Base-by-base conservation (phyloP, 1,284 basidiomycete genomes). In the Agroathelia rolfsii region DNA sequence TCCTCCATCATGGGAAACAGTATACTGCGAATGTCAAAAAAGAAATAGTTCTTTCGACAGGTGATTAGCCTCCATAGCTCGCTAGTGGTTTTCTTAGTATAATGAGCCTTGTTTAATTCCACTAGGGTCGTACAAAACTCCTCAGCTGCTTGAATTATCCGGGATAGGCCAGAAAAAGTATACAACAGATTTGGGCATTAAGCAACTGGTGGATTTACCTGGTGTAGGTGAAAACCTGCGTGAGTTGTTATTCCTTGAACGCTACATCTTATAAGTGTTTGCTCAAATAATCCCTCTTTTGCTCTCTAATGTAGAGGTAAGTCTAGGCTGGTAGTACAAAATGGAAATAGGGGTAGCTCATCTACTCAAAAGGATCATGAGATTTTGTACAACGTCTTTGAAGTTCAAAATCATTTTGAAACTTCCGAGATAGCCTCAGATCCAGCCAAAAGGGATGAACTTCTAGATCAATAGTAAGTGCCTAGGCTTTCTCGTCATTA, bases 211-310 rank as follows among this genome's bases (percentile, higher is more conserved):
- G 9, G 44, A 56, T 25, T 43, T 60, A 3, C 55, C 59, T 4
- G 49, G 49, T 6, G 58, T 62, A 8, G 59, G 59, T 2, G 47
- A 53, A 22, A 59, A 60, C 28, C 39, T 58, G 3, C 41, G 8
- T 18, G 16, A 29, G n/a, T n/a, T n/a, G n/a, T n/a, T n/a, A n/a
- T n/a, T n/a, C n/a, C n/a, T n/a, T n/a, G n/a, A n/a, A n/a, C n/a
- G n/a, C n/a, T n/a, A n/a, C n/a, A n/a, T n/a, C n/a, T n/a, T n/a
- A n/a, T n/a, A n/a, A n/a, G n/a, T n/a, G n/a, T 12, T 20, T 16
- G 13, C 10, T 25, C 21, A 26, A 24, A 8, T 10, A 28, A 8
- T 28, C 7, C 8, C 13, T 8, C 7, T 14, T 8, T 8, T 8
- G 8, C 7, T 8, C 13, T n/a, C 11, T n/a, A 14, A n/a, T 9